Conservation (phyloP, 2,329 filamentous ascomycete species). For the Niveomyces coronatus region DNA sequence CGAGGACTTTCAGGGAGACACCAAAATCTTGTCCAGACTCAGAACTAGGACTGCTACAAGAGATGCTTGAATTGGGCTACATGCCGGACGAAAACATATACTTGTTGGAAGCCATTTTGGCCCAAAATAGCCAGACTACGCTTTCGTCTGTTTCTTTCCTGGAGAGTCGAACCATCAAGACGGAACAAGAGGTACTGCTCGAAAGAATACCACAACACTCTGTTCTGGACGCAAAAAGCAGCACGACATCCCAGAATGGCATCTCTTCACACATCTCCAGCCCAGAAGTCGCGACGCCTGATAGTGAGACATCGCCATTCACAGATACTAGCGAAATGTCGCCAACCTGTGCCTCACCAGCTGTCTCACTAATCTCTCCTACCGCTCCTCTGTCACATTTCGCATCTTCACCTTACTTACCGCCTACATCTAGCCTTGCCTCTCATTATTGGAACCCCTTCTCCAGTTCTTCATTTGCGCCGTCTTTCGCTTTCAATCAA, state of each 20-base stretch:
- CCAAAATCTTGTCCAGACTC: constrained; percentile 15
- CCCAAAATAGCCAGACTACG: background rate
- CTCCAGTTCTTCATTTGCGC: background rate
- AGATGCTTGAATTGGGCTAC: background rate
- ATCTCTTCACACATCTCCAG: background rate
- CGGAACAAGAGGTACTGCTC: background rate
- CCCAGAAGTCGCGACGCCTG: background rate
- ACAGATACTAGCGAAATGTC: background rate
- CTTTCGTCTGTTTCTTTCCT: background rate
- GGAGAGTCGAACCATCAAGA: background rate
- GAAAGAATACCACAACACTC: background rate
- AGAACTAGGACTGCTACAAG: constrained; percentile 19
- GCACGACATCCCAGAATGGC: background rate
- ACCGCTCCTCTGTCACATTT: constrained; percentile 5
- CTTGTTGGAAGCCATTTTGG: background rate
- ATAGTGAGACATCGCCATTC: background rate
- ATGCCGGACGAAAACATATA: background rate
- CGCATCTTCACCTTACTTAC: constrained; percentile 3
- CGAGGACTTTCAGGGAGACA: background rate
- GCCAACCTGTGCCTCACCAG: background rate
- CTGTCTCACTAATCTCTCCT: background rate
- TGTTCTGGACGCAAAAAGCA: background rate
- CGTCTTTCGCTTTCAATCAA: background rate
- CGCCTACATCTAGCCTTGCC: too few species aligned
- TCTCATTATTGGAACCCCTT: too few species aligned